Evolutionary conservation across 495 filamentous ascomycete species (phyloP).

Genomic region (Xylaria scruposa): DNA sequence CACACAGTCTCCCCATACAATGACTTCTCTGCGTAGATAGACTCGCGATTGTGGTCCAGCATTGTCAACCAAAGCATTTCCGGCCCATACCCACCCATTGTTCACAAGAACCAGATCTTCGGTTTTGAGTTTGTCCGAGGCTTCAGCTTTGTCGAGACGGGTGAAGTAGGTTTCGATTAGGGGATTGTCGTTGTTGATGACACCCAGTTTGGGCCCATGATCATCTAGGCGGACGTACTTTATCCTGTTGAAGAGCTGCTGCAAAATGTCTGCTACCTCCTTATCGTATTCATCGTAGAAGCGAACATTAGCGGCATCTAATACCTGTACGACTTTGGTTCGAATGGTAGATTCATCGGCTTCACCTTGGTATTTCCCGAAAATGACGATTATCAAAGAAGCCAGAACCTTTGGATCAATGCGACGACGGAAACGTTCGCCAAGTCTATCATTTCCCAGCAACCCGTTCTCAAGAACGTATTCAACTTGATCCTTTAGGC

Average conservation of each 20-base stretch:
- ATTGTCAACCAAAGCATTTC: slow-evolving; percentile 91
- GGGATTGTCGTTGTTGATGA: slow-evolving; percentile 75
- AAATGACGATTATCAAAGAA: slow-evolving; percentile 69
- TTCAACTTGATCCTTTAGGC: slow-evolving; percentile 58
- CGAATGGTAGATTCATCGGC: slow-evolving; percentile 55
- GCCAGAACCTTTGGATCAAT: slow-evolving; percentile 73
- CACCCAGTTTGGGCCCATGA: slow-evolving; percentile 86
- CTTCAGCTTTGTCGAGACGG: slow-evolving; percentile 79
- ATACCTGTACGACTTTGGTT: slow-evolving; percentile 61
- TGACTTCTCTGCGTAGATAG: slow-evolving; percentile 92
- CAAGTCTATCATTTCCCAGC: slow-evolving; percentile 70
- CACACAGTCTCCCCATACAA: slow-evolving; percentile 98
- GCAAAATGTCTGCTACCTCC: slow-evolving; percentile 81
- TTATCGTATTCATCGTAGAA: slow-evolving; percentile 90
- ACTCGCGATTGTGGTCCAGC: slow-evolving; percentile 87
- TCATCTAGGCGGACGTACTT: slow-evolving; percentile 92
- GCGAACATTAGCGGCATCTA: slow-evolving; percentile 85
- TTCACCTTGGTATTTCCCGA: slow-evolving; percentile 68
- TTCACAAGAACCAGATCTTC: slow-evolving; percentile 86
- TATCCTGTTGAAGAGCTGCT: slow-evolving; percentile 91
- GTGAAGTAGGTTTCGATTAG: slow-evolving; percentile 98
- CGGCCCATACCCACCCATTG: slow-evolving; percentile 99
- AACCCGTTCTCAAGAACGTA: slow-evolving; percentile 65
- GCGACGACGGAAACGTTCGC: slow-evolving; percentile 75
- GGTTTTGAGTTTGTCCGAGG: slow-evolving; percentile 75